Evolutionary conservation across 805 yeast genomes (phyloP).

Genomic region (Metschnikowia shivogae): DNA sequence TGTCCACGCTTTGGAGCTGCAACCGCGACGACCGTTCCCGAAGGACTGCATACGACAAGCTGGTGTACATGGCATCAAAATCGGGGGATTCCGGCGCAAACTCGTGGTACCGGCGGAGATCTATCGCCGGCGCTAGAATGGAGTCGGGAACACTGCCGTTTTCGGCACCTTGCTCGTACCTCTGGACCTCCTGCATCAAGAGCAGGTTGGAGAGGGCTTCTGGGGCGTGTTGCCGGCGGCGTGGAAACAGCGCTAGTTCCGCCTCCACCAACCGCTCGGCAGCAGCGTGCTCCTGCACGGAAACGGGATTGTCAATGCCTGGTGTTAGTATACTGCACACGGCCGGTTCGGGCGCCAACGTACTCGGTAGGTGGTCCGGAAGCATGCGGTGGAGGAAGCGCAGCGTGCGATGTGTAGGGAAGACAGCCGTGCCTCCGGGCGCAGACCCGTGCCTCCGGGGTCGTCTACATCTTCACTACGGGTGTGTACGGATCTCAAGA

Average conservation of each 20-base stretch:
- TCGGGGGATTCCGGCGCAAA: slow-evolving; percentile 11
- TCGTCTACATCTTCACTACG: not conserved
- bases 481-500: not conserved
- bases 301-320: slow-evolving; percentile 33
- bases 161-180: slow-evolving; percentile 22
- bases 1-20: slow-evolving; percentile 28
- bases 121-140: not conserved
- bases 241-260: slow-evolving; percentile 19
- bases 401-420: not conserved
- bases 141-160: not conserved
- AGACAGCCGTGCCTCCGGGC: not conserved
- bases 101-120: slow-evolving; percentile 1
- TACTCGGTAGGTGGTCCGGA: slow-evolving; percentile 39
- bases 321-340: slow-evolving; percentile 10
- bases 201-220: slow-evolving; percentile 5
- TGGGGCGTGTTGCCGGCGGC: not conserved
- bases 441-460: not conserved
- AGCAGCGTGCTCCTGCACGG: slow-evolving; percentile 32
- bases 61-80: slow-evolving; percentile 27
- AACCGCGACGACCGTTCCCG: slow-evolving; percentile 40
- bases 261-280: slow-evolving; percentile 32
- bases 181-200: slow-evolving; percentile 16
- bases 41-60: slow-evolving; percentile 38
- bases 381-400: not conserved
- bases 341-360: slow-evolving; percentile 16